A percentile compares a stretch with the other conserved stretches of the same genome.
Conservation (phyloP, 176 grass and related monocot genomes). For the Canna indica region DNA sequence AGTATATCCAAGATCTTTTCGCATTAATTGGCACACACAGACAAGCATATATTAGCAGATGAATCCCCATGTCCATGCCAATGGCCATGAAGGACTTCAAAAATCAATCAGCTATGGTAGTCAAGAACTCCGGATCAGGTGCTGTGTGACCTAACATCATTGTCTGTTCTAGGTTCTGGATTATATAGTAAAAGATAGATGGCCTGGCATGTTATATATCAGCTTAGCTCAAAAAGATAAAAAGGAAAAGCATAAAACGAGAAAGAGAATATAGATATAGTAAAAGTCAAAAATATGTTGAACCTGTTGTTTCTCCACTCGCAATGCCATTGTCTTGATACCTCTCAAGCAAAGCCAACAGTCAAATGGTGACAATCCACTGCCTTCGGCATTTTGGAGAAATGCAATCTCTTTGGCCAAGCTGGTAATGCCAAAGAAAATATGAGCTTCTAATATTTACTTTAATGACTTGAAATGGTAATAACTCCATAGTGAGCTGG, state of each 20-base stretch:
- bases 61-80: too few species aligned
- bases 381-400: slow-evolving; percentile 93
- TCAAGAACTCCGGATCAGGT: not conserved
- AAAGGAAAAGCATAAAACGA: too few species aligned
- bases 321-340: slow-evolving; percentile 91
- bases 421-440: slow-evolving; percentile 27
- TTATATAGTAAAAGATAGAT: too few species aligned
- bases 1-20: too few species aligned
- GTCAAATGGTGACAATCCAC: slow-evolving; percentile 79
- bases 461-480: not conserved
- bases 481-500: not conserved
- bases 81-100: not conserved
- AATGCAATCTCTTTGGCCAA: slow-evolving; percentile 91
- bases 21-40: too few species aligned
- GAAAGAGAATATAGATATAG: slow-evolving; percentile 39
- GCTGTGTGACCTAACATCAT: not conserved
- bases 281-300: slow-evolving; percentile 84
- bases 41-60: too few species aligned
- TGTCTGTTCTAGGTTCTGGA: not conserved
- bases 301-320: slow-evolving; percentile 69
- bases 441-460: not conserved
- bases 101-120: not conserved
- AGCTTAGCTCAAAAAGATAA: too few species aligned
- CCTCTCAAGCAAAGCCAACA: slow-evolving; percentile 97
- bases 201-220: too few species aligned